Evolutionary conservation across 202 grass and related monocot species (phyloP), one percentile per base, ranked within the genome.

Genomic region (Carex arenaria): DNA sequence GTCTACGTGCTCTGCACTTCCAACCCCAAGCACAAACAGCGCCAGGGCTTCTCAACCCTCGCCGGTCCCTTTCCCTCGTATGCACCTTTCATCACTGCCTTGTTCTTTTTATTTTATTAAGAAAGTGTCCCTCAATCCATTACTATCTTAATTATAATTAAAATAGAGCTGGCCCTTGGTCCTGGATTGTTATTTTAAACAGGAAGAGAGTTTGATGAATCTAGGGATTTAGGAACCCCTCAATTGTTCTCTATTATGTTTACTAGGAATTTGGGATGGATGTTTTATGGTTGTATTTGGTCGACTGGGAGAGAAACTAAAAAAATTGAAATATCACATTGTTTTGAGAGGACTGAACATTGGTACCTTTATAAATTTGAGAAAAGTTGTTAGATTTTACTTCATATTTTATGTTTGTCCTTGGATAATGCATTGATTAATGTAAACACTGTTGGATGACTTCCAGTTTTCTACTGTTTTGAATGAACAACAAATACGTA

Each of bases 11-110:
- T 90, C 15, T 98, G 96, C 80, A 95, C 81, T 20, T 84, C 93
- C 88, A 93, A 93, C 86, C 80, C 81, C 15, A 98, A 95, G 89
- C 95, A 98, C 84, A 98, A 98, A 85, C 95, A 95, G 85, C 90
- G 95, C 67, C 95, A 98, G 87, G 95, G 95, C 11, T 88, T 89
- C 84, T 98, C 91, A 63, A 92, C 95, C 56, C 83, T 98, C 90
- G 88, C 95, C 76, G 13, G 63, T 47, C 73, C 85, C 67, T 20
- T 81, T 64, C 12, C 84, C 61, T 63, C 59, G 72, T 18, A 18
- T 70, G 10, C 28, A 28, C 42, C 12, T 59, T 42, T 84, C 55
- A 55, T 55, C 11, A 80, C 88, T 28, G 68, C 66, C 30, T 68
- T 62, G 22, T 82, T 85, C 15, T 85, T 85, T 57, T 64, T 62